Evolutionary conservation across 306 rosid genomes (phyloP), one percentile per base, ranked within the genome.

Genomic region (Alnus rubra): DNA sequence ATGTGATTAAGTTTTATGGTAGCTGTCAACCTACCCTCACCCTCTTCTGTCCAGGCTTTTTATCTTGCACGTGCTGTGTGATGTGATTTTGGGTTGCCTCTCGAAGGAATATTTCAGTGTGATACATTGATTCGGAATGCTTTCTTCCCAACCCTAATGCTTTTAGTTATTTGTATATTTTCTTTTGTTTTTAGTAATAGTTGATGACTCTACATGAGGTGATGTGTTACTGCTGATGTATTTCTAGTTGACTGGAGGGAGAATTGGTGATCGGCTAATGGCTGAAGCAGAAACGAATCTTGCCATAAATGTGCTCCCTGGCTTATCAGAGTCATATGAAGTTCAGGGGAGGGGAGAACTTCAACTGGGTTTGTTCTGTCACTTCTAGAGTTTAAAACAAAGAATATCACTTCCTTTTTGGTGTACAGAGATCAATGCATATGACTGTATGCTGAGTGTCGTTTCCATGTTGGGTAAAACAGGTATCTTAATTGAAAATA

Each of bases 341-440:
- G 99, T 95, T 83, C 99, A 93, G 86, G 99, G 99, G 82, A 92
- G 98, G 81, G 99, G 99, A 86, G 99, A 95, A 89, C 93, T 95
- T 80, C 99, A 95, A 85, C 86, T 95, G 52, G 99, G 99, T 91
- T 72, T 84, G 92, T 28, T 78, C n/a, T 23, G 45, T 33, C 39
- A 47, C 35, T 39, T 83, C 76, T 23, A 5, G 54, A 37, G 28
- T 44, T 45, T 49, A 63, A 54, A 44, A 39, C 71, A 56, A 18
- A 13, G 45, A 30, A 23, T 4, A 54, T 11, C 9, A 2, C 59
- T 55, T 82, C 3, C 51, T 52, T 69, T 56, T 53, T 73, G 5
- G 50, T 42, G 30, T 31, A 64, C 15, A 18, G 31, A 67, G 72
- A 5, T 5, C 15, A 37, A 1, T n/a, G 12, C 35, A 37, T 62